These are phyloP conservation scores for Cryoendolithus antarcticus DNA, from an alignment of 2,329 filamentous ascomycete species.

Conservation along the genomic window DNA sequence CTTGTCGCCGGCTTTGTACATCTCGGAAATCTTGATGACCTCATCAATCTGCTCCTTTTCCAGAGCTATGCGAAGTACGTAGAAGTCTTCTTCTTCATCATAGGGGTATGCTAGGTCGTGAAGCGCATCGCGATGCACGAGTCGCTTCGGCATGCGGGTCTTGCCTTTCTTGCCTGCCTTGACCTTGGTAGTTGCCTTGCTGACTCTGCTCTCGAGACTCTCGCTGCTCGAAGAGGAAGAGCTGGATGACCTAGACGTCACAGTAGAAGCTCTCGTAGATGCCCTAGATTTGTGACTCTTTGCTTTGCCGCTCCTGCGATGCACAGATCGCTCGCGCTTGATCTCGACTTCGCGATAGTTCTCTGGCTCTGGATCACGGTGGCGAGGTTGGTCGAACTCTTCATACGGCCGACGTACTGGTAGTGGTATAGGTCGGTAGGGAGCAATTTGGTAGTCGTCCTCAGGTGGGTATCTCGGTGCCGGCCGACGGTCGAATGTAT, in stretches of 20 bases:
- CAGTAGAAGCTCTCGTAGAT: constrained; percentile 8
- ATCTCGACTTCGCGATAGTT: constrained; percentile 39
- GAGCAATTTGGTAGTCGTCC: constrained; percentile 47
- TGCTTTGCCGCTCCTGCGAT: constrained; percentile 15
- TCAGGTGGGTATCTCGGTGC: constrained; percentile 45
- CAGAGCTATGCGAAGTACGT: constrained; percentile 72
- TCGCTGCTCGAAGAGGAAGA: constrained; percentile 27
- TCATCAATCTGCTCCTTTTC: constrained; percentile 88
- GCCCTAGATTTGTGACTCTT: constrained; percentile 11
- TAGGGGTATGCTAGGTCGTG: constrained; percentile 79
- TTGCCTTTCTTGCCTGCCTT: constrained; percentile 54
- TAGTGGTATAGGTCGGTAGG: constrained; percentile 57
- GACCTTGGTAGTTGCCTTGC: constrained; percentile 19
- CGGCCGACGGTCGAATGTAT: constrained; percentile 75
- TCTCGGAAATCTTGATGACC: constrained; percentile 69
- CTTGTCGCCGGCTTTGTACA: constrained; percentile 42
- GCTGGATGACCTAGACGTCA: constrained; percentile 10
- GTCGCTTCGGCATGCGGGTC: constrained; percentile 69
- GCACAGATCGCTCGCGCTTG: constrained; percentile 31
- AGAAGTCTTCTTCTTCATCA: constrained; percentile 72
- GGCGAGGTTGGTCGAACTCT: constrained; percentile 51
- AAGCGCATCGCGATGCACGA: constrained; percentile 70
- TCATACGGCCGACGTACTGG: constrained; percentile 52
- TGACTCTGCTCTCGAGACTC: constrained; percentile 20
- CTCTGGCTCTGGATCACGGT: constrained; percentile 26